These are phyloP conservation scores for Podosphaera fusca DNA, from an alignment of 2,329 filamentous ascomycete species.

Conservation along the genomic window DNA sequence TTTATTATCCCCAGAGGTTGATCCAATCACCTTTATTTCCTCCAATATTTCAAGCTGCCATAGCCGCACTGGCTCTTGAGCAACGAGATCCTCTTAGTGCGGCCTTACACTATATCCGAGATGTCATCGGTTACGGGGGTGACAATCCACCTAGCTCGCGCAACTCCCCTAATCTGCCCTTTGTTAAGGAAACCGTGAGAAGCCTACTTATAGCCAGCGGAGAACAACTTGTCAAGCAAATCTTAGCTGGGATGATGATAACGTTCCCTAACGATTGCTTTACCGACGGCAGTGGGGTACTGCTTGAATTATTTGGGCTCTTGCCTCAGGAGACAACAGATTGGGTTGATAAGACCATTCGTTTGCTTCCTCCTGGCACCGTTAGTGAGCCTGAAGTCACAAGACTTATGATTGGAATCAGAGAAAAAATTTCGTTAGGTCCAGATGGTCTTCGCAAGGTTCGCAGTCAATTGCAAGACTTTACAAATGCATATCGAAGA, in stretches of 20 bases:
- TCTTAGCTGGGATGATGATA: conserved; percentile 97
- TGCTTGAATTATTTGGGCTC: conserved; percentile 73
- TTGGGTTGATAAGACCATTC: conserved; percentile 70
- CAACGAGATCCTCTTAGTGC: conserved; percentile 81
- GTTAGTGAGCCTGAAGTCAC: conserved; percentile 62
- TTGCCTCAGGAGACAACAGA: conserved; percentile 54
- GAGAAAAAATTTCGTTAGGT: conserved; percentile 49
- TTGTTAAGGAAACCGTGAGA: conserved; percentile 52
- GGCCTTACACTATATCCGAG: conserved; percentile 77
- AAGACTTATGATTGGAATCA: conserved; percentile 57
- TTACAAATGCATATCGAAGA: conserved; percentile 81
- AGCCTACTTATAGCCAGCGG: conserved; percentile 48
- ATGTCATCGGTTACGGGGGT: conserved; percentile 72
- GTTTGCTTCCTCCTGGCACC: conserved; percentile 61
- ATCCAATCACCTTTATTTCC: conserved; percentile 58
- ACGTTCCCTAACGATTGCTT: conserved; percentile 92
- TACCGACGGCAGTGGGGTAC: conserved; percentile 76
- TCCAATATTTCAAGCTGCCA: conserved; percentile 67
- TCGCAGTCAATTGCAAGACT: conserved; percentile 72
- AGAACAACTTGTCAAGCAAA: conserved; percentile 60
- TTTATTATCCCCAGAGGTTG: conserved; percentile 75
- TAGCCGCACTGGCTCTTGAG: conserved; percentile 68
- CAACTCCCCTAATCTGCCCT: conserved; percentile 36
- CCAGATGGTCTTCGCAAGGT: conserved; percentile 46
- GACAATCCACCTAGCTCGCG: conserved; percentile 43